Evolutionary conservation across 2,329 filamentous ascomycete genomes (phyloP).

Genomic region (Hymenoscyphus occultus): DNA sequence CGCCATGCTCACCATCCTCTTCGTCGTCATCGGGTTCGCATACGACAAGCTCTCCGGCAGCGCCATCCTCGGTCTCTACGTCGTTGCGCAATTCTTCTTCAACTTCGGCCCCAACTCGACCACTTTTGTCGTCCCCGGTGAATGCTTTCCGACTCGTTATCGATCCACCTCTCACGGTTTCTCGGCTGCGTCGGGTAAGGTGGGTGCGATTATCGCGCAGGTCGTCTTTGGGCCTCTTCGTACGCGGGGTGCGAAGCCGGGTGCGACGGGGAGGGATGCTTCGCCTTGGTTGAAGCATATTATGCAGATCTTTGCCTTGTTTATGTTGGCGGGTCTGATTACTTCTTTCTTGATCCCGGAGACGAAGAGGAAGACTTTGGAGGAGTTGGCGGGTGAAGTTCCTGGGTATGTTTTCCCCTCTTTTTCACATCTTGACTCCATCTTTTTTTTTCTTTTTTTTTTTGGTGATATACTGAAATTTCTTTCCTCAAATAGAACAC

Average conservation of each 20-base stretch:
- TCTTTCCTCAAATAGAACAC: conserved; percentile 11
- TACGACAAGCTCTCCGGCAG: conserved; percentile 49
- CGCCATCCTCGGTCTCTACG: conserved; percentile 59
- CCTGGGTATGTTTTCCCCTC: conserved; percentile 13
- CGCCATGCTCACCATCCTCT: conserved; percentile 57
- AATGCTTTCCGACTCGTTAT: conserved; percentile 40
- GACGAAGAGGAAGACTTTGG: conserved; percentile 72
- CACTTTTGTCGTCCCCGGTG: conserved; percentile 40
- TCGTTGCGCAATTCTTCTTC: conserved; percentile 65
- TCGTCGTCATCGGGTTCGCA: conserved; percentile 61
- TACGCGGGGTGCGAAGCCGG: conserved; percentile 35
- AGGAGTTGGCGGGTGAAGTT: conserved; percentile 63
- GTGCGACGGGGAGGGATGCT: conserved; percentile 25
- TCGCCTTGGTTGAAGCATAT: conserved; percentile 66
- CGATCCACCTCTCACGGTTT: conserved; percentile 39
- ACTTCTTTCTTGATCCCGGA: conserved; percentile 71
- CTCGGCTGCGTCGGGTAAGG: conserved; percentile 38
- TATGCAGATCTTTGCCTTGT: conserved; percentile 74
- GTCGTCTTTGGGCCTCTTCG: conserved; percentile 55
- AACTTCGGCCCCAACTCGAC: conserved; percentile 50
- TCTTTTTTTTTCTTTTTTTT: too few species aligned
- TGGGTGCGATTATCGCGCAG: conserved; percentile 39
- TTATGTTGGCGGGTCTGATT: conserved; percentile 72
- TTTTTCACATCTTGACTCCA: neutral
- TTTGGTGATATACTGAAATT: too few species aligned